These are phyloP conservation scores for Zymoseptoria crescenta DNA, from an alignment of 2,329 filamentous ascomycete genomes.

Conservation along the genomic window DNA sequence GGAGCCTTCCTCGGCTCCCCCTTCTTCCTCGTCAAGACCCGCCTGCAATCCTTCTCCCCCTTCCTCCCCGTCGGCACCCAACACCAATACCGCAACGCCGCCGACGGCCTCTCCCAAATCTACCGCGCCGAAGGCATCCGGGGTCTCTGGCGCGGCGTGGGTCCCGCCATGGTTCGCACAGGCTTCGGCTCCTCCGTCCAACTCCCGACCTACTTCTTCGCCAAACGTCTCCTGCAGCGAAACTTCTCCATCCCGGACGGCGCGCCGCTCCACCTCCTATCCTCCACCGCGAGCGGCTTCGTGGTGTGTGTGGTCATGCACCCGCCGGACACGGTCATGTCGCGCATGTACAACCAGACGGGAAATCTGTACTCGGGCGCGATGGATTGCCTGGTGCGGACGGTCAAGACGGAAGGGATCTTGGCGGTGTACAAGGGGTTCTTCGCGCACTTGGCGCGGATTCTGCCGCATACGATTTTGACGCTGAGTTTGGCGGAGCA, in stretches of 20 bases:
- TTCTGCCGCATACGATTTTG: conserved; percentile 76
- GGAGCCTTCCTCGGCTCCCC: conserved; percentile 89
- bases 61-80: conserved; percentile 95
- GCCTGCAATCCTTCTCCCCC: conserved; percentile 86
- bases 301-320: conserved; percentile 98
- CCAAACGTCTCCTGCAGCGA: conserved; percentile 73
- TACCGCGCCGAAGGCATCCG: conserved; percentile 66
- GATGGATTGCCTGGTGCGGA: conserved; percentile 86
- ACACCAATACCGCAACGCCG: conserved; percentile 78
- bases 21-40: conserved; percentile 96
- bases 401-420: conserved; percentile 80
- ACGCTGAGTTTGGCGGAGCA: conserved; percentile 92
- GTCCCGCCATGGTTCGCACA: conserved; percentile 89
- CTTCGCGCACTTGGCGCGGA: conserved; percentile 86
- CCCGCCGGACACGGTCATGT: conserved; percentile 98
- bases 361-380: conserved; percentile 93
- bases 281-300: conserved; percentile 83
- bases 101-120: conserved; percentile 76
- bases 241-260: conserved; percentile 88
- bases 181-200: conserved; percentile 95
- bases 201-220: conserved; percentile 95
- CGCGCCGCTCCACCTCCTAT: conserved; percentile 76
- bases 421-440: conserved; percentile 97
- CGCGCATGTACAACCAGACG: conserved; percentile 96
- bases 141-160: conserved; percentile 84